Evolutionary conservation across 139 green algal species (phyloP), one percentile per base, ranked within the genome.

Genomic region (Nannochloris sp.): DNA sequence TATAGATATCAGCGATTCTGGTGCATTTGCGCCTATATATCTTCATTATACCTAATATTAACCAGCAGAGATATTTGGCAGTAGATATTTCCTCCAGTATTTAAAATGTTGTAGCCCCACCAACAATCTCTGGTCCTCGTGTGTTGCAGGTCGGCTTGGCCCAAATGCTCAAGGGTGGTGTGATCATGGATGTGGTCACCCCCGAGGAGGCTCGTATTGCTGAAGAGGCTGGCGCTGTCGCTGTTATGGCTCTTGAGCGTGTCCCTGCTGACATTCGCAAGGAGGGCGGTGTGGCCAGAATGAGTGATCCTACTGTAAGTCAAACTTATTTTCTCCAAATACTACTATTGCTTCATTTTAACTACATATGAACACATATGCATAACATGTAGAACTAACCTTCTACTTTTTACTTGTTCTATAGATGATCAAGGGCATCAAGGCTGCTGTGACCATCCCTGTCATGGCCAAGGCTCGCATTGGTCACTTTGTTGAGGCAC

Each of bases 121-220:
- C 54, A 47, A 44, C 54, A 15, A 60, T 10, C 12, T 60, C 27
- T 35, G 25, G 9, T 32, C n/a, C 10, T 8, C n/a, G 9, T 6
- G 9, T 65, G 32, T 25, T 80, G 59, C 78, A 97, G 91, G 90
- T 92, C 5, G 93, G 93, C 23, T 80, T 98, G 6, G 93, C 93
- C 3, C 94, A 99, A 83, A 99, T 98, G 92, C 78, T 99, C 14
- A 99, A 76, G 86, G 94, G 94, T 47, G 95, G 95, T 42, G 89
- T 97, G 33, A 99, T 99, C 74, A 99, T 99, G 95, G 95, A 99
- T 63, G 95, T 99, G 8, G 94, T 95, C 29, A 97, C 90, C 48
- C 73, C 83, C 2, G 95, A 98, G 76, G 91, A 99, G 81, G 95
- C 95, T 3, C 79, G 95, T 47, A 99, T 99, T 35, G 95, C 95